Percentiles rank a stretch among this genome's conserved stretches.
Evolutionary conservation across 805 yeast genomes (phyloP).

Genomic region (Ascoidea asiatica): DNA sequence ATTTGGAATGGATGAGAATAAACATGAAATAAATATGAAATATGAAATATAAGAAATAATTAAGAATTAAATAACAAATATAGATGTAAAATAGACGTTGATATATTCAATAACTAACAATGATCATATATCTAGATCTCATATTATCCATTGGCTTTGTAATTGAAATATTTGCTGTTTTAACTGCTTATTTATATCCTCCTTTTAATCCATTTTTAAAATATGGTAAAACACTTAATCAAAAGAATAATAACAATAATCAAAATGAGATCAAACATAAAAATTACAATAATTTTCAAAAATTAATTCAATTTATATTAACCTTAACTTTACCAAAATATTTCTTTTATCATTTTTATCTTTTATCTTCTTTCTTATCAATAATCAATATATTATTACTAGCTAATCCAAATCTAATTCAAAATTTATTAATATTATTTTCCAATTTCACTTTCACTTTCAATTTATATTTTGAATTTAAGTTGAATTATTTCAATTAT

Average conservation of each 20-base stretch:
- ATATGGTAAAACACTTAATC: constrained; percentile 30
- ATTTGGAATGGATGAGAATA: no score
- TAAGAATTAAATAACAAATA: no score
- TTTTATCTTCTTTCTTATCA: constrained; percentile 25
- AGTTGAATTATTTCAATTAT: background rate
- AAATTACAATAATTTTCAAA: no score
- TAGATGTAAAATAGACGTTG: no score
- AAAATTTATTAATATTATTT: no score
- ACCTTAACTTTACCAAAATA: constrained; percentile 43
- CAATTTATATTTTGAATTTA: no score
- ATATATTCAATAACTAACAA: no score
- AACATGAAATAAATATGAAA: no score
- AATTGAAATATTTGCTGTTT: constrained; percentile 11
- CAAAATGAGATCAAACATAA: no score
- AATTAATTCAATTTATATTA: constrained; percentile 11
- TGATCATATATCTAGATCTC: background rate
- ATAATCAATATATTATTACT: constrained; percentile 11
- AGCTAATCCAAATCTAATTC: constrained; percentile 1
- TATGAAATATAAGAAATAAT: no score
- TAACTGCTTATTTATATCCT: constrained; percentile 19
- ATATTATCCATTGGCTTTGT: constrained; percentile 1
- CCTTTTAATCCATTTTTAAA: constrained; percentile 22
- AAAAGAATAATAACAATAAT: constrained; percentile 3
- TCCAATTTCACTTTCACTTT: no score
- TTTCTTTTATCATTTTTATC: constrained; percentile 52